Evolutionary conservation across 2,329 filamentous ascomycete species (phyloP).

Genomic region (Scytalidium sp.): DNA sequence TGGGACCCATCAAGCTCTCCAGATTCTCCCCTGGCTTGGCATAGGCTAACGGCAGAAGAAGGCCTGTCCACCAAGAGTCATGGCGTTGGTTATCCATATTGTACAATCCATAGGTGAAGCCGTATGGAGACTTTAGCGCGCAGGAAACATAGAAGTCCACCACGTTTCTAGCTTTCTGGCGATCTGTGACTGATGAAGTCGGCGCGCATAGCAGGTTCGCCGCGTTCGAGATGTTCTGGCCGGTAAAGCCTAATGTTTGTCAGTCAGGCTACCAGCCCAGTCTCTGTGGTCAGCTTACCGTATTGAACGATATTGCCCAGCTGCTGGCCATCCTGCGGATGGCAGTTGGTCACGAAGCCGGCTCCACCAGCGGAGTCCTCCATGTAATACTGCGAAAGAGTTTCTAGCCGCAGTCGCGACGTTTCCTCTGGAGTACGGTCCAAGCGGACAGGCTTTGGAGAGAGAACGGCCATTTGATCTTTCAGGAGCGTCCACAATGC

Average conservation of each 20-base stretch:
- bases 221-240: too few relatives aligned
- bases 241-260: too few relatives aligned
- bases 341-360: not conserved
- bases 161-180: too few relatives aligned
- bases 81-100: too few relatives aligned
- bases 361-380: not conserved
- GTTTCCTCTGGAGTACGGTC: not conserved
- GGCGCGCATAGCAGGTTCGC: too few relatives aligned
- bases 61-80: too few relatives aligned
- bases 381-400: not conserved
- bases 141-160: too few relatives aligned
- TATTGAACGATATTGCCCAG: conserved; percentile 1
- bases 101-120: too few relatives aligned
- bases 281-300: not conserved
- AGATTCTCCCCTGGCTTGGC: conserved; percentile 1
- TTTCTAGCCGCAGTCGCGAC: not conserved
- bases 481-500: not conserved
- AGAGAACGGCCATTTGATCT: not conserved
- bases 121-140: too few relatives aligned
- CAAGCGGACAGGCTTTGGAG: not conserved
- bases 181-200: too few relatives aligned
- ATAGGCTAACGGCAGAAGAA: conserved; percentile 1
- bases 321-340: not conserved
- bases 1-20: not conserved
- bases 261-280: not conserved